These are phyloP conservation scores for Ceratocystis eucalypticola DNA, from an alignment of 2,329 filamentous ascomycete genomes.

Conservation along the genomic window DNA sequence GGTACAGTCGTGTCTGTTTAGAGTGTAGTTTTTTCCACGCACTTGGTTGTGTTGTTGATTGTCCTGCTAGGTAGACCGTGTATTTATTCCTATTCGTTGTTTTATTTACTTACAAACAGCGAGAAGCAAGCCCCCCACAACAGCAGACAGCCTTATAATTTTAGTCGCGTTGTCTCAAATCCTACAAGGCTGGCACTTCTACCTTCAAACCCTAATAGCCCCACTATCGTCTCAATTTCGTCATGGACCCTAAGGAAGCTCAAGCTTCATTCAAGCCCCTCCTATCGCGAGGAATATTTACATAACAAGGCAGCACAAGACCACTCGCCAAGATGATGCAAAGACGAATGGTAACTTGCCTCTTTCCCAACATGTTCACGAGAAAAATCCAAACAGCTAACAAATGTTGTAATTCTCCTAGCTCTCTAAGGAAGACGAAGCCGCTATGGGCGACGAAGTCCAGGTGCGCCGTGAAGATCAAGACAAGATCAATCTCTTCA, in stretches of 20 bases:
- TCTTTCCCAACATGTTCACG: background rate
- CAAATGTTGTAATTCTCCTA: constrained; percentile 28
- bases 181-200: constrained; percentile 2
- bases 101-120: background rate
- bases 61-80: background rate
- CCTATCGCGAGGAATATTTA: background rate
- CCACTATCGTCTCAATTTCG: background rate
- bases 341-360: constrained; percentile 41
- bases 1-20: background rate
- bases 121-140: too few species aligned
- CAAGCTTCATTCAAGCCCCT: background rate
- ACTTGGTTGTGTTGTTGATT: background rate
- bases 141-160: background rate
- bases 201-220: background rate
- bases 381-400: constrained; percentile 18
- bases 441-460: constrained; percentile 62
- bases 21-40: too few species aligned
- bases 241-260: background rate
- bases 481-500: constrained; percentile 98
- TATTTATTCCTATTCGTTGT: background rate
- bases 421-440: constrained; percentile 92
- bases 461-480: constrained; percentile 95
- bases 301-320: too few species aligned
- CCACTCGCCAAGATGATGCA: constrained; percentile 36
- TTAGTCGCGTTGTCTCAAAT: constrained; percentile 3